These are phyloP conservation scores for Sugiyamaella marilandica DNA, from an alignment of 805 yeast genomes.

Conservation along the genomic window DNA sequence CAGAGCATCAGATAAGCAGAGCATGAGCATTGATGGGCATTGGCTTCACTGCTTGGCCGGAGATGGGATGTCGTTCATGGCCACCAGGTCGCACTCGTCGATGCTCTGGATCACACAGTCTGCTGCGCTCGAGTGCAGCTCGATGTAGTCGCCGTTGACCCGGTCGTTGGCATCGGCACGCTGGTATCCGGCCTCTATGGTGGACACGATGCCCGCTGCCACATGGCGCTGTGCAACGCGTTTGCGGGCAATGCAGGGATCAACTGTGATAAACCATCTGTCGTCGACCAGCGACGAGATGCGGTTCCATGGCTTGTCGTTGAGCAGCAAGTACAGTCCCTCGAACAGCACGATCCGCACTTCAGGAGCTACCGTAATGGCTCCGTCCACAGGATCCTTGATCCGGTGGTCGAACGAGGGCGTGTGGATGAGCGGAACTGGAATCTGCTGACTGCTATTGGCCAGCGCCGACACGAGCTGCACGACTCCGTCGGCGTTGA, in stretches of 20 bases:
- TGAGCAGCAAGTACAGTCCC: conserved; percentile 65
- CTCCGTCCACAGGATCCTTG: conserved; percentile 62
- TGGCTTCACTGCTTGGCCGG: neutral
- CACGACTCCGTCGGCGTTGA: conserved; percentile 54
- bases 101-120: conserved; percentile 24
- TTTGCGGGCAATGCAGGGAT: conserved; percentile 41
- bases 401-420: conserved; percentile 73
- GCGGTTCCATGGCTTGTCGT: conserved; percentile 55
- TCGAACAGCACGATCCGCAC: conserved; percentile 62
- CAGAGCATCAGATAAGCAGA: too few species aligned
- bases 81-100: conserved; percentile 6
- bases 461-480: conserved; percentile 32
- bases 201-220: conserved; percentile 33
- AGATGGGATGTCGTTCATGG: neutral
- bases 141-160: conserved; percentile 51
- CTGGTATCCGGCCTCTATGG: conserved; percentile 33
- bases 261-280: conserved; percentile 45
- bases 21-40: neutral
- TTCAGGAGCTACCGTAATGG: conserved; percentile 41
- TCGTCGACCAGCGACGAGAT: conserved; percentile 40
- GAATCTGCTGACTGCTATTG: conserved; percentile 2
- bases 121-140: conserved; percentile 25
- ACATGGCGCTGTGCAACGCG: conserved; percentile 66
- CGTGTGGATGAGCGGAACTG: conserved; percentile 20
- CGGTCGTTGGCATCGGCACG: conserved; percentile 49